Conservation (phyloP, 2,329 filamentous ascomycete genomes). For the Polytolypa hystricis region DNA sequence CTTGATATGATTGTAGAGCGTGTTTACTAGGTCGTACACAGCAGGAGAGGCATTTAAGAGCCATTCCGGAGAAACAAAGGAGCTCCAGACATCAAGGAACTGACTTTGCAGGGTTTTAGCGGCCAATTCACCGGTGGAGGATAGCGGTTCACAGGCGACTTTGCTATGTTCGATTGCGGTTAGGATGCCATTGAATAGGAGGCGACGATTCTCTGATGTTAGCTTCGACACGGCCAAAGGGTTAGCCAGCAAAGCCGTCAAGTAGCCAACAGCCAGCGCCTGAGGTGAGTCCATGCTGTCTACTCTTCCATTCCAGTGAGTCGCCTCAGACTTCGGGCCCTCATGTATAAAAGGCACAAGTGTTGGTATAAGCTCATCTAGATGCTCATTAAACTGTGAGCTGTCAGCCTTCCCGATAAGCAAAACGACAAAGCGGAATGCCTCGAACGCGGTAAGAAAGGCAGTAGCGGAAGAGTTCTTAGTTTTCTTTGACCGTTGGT, state of each 20-base stretch:
- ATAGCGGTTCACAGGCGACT: neutral
- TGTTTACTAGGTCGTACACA: conserved; percentile 23
- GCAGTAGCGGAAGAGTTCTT: conserved; percentile 9
- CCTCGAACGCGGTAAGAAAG: conserved; percentile 28
- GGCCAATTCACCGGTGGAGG: neutral
- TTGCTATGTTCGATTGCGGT: conserved; percentile 4
- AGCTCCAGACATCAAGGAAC: conserved; percentile 28
- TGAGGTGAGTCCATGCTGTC: conserved; percentile 23
- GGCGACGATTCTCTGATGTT: conserved; percentile 19
- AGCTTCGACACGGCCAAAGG: conserved; percentile 22
- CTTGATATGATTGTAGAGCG: conserved; percentile 24
- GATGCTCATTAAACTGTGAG: conserved; percentile 12
- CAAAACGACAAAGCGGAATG: conserved; percentile 23
- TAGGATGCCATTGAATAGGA: conserved; percentile 25
- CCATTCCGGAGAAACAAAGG: conserved; percentile 30
- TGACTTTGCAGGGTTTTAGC: conserved; percentile 1
- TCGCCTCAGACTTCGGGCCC: conserved; percentile 17
- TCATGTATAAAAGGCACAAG: conserved; percentile 11
- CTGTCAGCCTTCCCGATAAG: conserved; percentile 15
- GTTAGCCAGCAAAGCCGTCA: conserved; percentile 22
- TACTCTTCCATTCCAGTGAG: conserved; percentile 27
- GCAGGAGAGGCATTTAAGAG: conserved; percentile 24
- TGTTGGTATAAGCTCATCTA: conserved; percentile 14
- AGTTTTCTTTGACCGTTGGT: conserved; percentile 17
- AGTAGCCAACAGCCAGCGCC: conserved; percentile 22